Percentiles rank a stretch among this genome's conserved stretches.
Conservation (phyloP, 345 rosid genomes). For the Gossypium thurberi region DNA sequence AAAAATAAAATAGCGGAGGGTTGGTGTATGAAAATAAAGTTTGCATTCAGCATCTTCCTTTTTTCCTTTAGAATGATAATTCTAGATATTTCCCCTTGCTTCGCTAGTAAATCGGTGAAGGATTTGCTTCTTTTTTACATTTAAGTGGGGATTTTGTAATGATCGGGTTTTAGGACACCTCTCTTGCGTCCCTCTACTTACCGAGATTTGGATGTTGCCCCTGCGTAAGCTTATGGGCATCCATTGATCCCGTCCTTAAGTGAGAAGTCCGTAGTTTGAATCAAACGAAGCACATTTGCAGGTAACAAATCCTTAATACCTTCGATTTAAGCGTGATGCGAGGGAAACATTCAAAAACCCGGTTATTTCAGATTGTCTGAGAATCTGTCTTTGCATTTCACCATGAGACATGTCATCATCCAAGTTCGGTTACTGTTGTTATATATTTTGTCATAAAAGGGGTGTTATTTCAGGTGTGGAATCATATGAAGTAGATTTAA, state of each 20-base stretch:
- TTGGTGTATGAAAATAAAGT: not conserved
- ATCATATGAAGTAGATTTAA: slow-evolving; percentile 58
- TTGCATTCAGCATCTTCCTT: not conserved
- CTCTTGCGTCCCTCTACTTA: no score
- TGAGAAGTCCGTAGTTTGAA: not conserved
- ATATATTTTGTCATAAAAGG: no score
- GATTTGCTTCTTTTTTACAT: not conserved
- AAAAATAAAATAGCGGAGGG: not conserved
- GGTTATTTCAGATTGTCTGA: no score
- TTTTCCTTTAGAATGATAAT: not conserved
- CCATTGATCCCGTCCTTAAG: no score
- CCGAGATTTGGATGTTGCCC: no score
- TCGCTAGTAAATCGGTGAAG: not conserved
- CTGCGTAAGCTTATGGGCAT: no score
- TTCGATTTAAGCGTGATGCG: no score
- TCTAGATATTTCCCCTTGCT: not conserved
- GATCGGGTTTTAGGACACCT: no score
- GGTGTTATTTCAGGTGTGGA: slow-evolving; percentile 51
- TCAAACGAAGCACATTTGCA: no score
- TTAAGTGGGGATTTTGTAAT: no score
- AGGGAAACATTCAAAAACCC: no score
- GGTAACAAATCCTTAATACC: no score
- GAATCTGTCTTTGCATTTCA: not conserved
- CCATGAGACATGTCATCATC: not conserved
- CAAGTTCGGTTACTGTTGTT: not conserved